These are phyloP conservation scores for Globisporangium cederbergense DNA, from an alignment of 352 stramenopile genomes.

Conservation along the genomic window DNA sequence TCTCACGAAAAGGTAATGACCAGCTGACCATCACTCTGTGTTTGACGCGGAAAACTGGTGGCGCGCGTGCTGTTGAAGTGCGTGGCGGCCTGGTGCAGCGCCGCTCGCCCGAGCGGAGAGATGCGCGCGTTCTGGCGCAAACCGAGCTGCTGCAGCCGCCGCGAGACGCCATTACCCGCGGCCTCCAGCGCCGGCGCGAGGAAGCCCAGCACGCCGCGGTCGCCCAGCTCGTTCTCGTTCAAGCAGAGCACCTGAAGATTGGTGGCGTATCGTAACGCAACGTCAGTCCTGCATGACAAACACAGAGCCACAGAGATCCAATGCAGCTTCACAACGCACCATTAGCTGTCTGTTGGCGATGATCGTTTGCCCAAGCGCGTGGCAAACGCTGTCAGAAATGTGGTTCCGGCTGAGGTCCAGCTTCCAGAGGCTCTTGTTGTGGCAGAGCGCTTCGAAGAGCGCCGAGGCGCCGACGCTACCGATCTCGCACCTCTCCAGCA, in stretches of 20 bases:
- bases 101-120: slow-evolving; percentile 25
- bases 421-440: slow-evolving; percentile 62
- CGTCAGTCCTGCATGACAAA: not conserved
- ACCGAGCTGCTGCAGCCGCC: slow-evolving; percentile 46
- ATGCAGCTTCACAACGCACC: slow-evolving; percentile 15
- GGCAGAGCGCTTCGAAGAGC: slow-evolving; percentile 42
- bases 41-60: slow-evolving; percentile 4
- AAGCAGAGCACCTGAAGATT: slow-evolving; percentile 39
- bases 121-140: slow-evolving; percentile 45
- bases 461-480: slow-evolving; percentile 46
- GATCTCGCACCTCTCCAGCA: slow-evolving; percentile 60
- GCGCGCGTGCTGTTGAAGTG: slow-evolving; percentile 30
- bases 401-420: slow-evolving; percentile 70
- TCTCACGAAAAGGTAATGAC: slow-evolving; percentile 5
- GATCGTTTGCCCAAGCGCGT: slow-evolving; percentile 32
- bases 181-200: slow-evolving; percentile 41
- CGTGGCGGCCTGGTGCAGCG: slow-evolving; percentile 23
- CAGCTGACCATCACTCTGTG: slow-evolving; percentile 8
- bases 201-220: slow-evolving; percentile 47
- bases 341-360: slow-evolving; percentile 31
- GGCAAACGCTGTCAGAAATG: slow-evolving; percentile 49
- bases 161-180: slow-evolving; percentile 14
- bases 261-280: not conserved
- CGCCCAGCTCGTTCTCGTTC: slow-evolving; percentile 48
- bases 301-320: not conserved